A percentile compares a stretch with the other conserved stretches of the same genome.
Conservation (phyloP, 768 basidiomycete species). For the Clitopilus passeckerianus region DNA sequence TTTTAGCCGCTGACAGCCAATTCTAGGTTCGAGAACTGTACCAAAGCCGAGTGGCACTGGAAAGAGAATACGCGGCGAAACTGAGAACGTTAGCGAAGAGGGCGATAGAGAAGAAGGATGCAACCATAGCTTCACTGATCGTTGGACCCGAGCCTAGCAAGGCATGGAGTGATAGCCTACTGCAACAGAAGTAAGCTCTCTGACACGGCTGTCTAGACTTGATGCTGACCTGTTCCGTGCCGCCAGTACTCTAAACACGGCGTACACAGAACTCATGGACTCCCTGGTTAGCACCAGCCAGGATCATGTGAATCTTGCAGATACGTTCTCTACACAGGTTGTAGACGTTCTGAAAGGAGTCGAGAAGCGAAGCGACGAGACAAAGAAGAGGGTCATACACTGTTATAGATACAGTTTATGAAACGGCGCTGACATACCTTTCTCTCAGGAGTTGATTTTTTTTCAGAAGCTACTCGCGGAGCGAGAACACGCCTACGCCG, state of each 20-base stretch:
- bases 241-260: conserved; percentile 65
- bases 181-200: conserved; percentile 51
- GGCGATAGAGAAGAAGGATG: conserved; percentile 66
- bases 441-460: conserved; percentile 59
- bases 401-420: neutral
- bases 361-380: conserved; percentile 59
- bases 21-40: conserved; percentile 70
- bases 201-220: neutral
- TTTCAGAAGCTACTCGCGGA: conserved; percentile 70
- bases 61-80: conserved; percentile 76
- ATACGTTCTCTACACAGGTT: conserved; percentile 53
- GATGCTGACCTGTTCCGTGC: neutral
- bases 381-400: conserved; percentile 56
- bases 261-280: conserved; percentile 62
- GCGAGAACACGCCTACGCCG: conserved; percentile 60
- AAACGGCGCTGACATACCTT: neutral
- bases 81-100: conserved; percentile 63
- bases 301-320: conserved; percentile 66
- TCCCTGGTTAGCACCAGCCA: conserved; percentile 58
- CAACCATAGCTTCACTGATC: conserved; percentile 46
- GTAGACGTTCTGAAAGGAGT: conserved; percentile 57
- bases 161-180: conserved; percentile 43
- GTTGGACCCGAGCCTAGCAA: conserved; percentile 69
- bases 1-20: too few species aligned
- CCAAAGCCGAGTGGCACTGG: conserved; percentile 57